Base-by-base conservation (phyloP, 2,329 filamentous ascomycete genomes). In the Claviceps pusilla region DNA sequence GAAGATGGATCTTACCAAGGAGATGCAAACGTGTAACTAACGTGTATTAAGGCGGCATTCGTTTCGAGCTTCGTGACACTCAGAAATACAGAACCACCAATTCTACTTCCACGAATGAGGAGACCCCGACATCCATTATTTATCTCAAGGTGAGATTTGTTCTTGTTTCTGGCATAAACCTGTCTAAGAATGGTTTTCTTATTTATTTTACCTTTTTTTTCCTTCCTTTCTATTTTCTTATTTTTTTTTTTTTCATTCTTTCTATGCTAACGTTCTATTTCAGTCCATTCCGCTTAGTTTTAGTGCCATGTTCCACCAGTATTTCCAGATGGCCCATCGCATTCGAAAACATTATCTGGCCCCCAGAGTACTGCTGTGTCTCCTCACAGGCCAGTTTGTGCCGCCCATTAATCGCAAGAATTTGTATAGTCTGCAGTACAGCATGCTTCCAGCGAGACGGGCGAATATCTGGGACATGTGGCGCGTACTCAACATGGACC, bases 271-370 rank as follows among this genome's bases (percentile, higher is more conserved):
- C 41, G 33, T n/a, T 33, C n/a, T 48, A 3, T 7, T 50, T 14
- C 53, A 93, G 84, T 91, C 91, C 3, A 86, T 95, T 7, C 91
- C 93, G 2, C 79, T 98, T 7, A 83, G 87, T 3, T 87, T 97
- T 60, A 80, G 84, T n/a, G 87, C 87, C 62, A 97, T 97, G 82
- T 97, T 98, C 69, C 82, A 94, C 57, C 90, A 97, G 64, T 98
- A 98, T 71, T 95, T 94, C 65, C 89, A 96, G 67, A 88, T 98
- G 63, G 89, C 86, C 33, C 82, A 87, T 58, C 88, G 93, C 50
- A 88, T 98, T 58, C 84, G 89, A 55, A 95, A 95, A 67, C 93
- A 98, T 71, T 98, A 98, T 67, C 77, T 97, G 47, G 91, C 89
- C 0, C 89, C 89, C 0, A 80, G 84, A 14, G 94, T 98, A 24